These are phyloP conservation scores for Solanum hybrid DNA, from an alignment of 305 asterid species.

Conservation along the genomic window DNA sequence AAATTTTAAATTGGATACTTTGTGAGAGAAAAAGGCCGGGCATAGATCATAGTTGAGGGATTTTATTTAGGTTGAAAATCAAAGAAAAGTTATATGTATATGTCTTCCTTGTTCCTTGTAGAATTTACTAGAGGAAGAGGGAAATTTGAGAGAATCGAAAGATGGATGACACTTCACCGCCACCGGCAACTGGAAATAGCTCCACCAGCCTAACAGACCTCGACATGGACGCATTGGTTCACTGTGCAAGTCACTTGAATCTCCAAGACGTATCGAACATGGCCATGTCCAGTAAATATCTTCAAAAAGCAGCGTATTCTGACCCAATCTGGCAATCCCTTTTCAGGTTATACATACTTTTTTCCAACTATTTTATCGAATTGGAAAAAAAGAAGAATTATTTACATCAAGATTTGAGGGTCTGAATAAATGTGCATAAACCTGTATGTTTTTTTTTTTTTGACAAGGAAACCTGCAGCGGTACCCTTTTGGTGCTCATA, in stretches of 20 bases:
- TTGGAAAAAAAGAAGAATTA: too few species aligned
- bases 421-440: not conserved
- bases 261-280: slow-evolving; percentile 48
- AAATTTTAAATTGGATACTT: too few species aligned
- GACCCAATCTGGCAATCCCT: slow-evolving; percentile 62
- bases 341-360: slow-evolving; percentile 32
- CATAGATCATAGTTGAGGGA: too few species aligned
- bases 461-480: not conserved
- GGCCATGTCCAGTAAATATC: slow-evolving; percentile 56
- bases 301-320: slow-evolving; percentile 45
- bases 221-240: slow-evolving; percentile 42
- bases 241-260: slow-evolving; percentile 43
- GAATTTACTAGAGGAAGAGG: not conserved
- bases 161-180: slow-evolving; percentile 2
- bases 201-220: slow-evolving; percentile 41
- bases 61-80: too few species aligned
- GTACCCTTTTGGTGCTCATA: not conserved
- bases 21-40: too few species aligned
- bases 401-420: not conserved
- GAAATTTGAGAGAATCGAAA: not conserved
- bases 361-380: not conserved
- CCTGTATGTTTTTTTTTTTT: not conserved
- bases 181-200: slow-evolving; percentile 1
- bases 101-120: not conserved
- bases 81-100: too few species aligned